Base-by-base conservation (phyloP, 495 filamentous ascomycete genomes). In the Sabuloglossum arenarium region DNA sequence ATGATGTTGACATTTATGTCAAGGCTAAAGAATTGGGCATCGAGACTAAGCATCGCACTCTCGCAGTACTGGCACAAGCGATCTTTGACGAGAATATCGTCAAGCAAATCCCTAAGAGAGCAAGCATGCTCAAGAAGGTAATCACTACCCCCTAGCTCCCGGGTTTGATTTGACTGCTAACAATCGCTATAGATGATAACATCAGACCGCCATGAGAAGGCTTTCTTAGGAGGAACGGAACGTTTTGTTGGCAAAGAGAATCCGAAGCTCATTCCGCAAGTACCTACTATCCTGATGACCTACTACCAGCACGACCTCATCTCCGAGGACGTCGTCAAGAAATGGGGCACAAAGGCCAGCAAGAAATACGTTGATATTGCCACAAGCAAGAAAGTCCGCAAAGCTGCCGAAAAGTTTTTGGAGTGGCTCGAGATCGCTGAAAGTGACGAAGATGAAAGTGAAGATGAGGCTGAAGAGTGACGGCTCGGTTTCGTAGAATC, bases 21-120 rank as follows among this genome's bases (percentile, higher is more conserved):
- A 96, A 97, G 74, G 91, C 91, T 47, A 86, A 90, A 72, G 90
- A 96, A 62, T 77, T 95, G 53, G 89, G 91, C 64, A 93, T 98
- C 60, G 90, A 95, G 69, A 69, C 68, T 70, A 98, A 97, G 80
- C 86, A 95, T 75, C 86, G 82, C 72, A 95, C 93, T 52, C 71
- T 94, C 46, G 78, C 87, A 46, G 91, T 98, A 30, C 79, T 98
- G 56, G 86, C 88, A 42, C 87, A 94, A 74, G 88, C 86, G 61
- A 74, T 98, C 62, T 98, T 98, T 66, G 82, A 94, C 64, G 81
- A 94, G 58, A 82, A 82, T 64, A 91, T 98, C 59, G 73, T 79
- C 64, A 81, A 82, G 71, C 86, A 98, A 72, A 84, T 97, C 59
- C 75, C 80, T 59, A 74, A 72, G 65, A 89, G 91, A 63, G 84